Base-by-base conservation (phyloP, 1,284 basidiomycete genomes). In the Naganishia albida region DNA sequence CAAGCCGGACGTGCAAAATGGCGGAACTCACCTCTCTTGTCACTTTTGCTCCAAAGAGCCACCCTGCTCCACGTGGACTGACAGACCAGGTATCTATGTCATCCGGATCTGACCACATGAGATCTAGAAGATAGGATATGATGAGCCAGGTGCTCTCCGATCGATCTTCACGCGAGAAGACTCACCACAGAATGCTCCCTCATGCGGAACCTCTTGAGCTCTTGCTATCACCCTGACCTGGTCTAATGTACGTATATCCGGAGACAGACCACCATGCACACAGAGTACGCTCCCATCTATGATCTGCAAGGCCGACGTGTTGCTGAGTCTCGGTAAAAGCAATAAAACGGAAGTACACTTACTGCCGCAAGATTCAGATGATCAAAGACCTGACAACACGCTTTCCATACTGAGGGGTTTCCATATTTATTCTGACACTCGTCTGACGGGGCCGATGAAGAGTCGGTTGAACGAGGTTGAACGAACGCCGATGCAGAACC, bases 91-190 rank as follows among this genome's bases (percentile, higher is more conserved):
- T 91, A 48, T 93, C 91, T 46, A 96, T 88, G 42, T 97, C 93
- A 74, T 97, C 94, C 0, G 94, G 93, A 77, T 97, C 93, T 26
- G 91, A 93, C 93, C 93, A 97, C 91, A 96, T 95, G 18, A 97
- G 84, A 77, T 96, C 93, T 93, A 66, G 12, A 48, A 20, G 6
- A 63, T 34, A 12, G 16, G 20, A 56, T n/a, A 57, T 20, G 30
- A 38, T 39, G 26, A 63, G 51, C 23, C 16, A 26, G 18, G 25
- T 25, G 28, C 60, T 39, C 44, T 51, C 20, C 38, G 23, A 50
- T 26, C 39, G 42, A n/a, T 59, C 38, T 30, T 10, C 40, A 25
- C 15, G 20, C 51, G 23, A 72, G 2, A n/a, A 38, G 8, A 72
- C 87, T 63, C 71, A 91, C 91, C 91, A 72, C 94, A 97, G 77